Percentiles rank a stretch among this genome's conserved stretches.
phyloP scores from a whole-genome alignment of 169 alveolate genomes.

The Besnoitia besnoiti region DNA sequence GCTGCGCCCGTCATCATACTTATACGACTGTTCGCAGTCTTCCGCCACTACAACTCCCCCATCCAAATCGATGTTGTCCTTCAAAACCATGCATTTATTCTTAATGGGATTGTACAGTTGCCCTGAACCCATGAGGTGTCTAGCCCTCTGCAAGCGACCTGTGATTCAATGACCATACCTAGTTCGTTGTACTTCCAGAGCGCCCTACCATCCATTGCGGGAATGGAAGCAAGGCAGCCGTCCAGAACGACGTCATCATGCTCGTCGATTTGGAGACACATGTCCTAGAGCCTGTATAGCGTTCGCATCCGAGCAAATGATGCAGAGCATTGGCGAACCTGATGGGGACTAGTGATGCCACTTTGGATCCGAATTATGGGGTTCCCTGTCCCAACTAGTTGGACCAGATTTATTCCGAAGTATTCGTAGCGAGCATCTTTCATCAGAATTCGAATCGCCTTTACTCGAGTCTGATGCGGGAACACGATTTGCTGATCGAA shows the following conservation, averaged over 20 bases:
- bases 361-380: conserved; percentile 86
- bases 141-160: no score
- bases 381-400: conserved; percentile 81
- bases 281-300: conserved; percentile 12
- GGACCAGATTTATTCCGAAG: conserved; percentile 86
- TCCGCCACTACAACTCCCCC: conserved; percentile 79
- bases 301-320: neutral
- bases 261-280: conserved; percentile 63
- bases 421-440: conserved; percentile 81
- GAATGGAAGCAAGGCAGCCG: conserved; percentile 43
- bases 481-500: conserved; percentile 76
- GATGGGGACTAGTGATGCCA: conserved; percentile 85
- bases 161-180: conserved; percentile 48
- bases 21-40: conserved; percentile 69
- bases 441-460: conserved; percentile 82
- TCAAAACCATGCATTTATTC: conserved; percentile 80
- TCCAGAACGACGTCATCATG: conserved; percentile 59
- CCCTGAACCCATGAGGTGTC: no score
- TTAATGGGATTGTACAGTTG: conserved; percentile 74
- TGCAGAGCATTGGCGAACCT: conserved; percentile 20
- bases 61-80: conserved; percentile 78
- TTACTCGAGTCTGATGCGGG: conserved; percentile 77
- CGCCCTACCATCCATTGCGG: conserved; percentile 57
- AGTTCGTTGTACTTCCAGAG: conserved; percentile 64
- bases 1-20: conserved; percentile 62